Conservation (phyloP, 257 asterid species). For the Nicotiana undulata region DNA sequence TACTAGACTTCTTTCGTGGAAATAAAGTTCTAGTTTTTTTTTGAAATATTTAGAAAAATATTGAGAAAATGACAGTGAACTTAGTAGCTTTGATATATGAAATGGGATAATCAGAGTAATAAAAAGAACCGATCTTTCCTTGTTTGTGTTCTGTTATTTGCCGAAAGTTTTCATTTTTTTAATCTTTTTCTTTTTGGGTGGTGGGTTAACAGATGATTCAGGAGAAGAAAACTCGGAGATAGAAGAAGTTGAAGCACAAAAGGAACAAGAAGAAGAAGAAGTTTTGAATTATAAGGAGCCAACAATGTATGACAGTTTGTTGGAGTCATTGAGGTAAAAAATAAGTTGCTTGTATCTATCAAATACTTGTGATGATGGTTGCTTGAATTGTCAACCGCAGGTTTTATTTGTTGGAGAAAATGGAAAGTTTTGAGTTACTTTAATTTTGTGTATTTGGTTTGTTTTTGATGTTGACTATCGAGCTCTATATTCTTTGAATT, state of each 20-base stretch:
- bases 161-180: background rate
- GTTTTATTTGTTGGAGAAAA: background rate
- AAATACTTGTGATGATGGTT: background rate
- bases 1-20: too few relatives aligned
- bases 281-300: conserved; percentile 23
- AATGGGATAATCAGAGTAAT: background rate
- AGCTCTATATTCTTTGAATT: background rate
- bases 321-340: conserved; percentile 48
- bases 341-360: background rate
- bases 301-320: conserved; percentile 47
- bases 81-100: background rate
- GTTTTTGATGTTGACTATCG: background rate
- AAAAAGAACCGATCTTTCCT: background rate
- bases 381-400: background rate
- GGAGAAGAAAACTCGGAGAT: conserved; percentile 22
- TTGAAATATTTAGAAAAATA: background rate
- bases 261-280: conserved; percentile 22
- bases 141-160: background rate
- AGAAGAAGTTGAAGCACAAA: conserved; percentile 2
- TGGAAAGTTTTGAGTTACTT: background rate
- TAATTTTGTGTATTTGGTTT: background rate
- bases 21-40: too few relatives aligned
- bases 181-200: background rate
- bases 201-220: conserved; percentile 21
- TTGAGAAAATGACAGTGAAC: background rate